Evolutionary conservation across 2,329 filamentous ascomycete genomes (phyloP), one percentile per base, ranked within the genome.

Genomic region (Botrytis fabae): DNA sequence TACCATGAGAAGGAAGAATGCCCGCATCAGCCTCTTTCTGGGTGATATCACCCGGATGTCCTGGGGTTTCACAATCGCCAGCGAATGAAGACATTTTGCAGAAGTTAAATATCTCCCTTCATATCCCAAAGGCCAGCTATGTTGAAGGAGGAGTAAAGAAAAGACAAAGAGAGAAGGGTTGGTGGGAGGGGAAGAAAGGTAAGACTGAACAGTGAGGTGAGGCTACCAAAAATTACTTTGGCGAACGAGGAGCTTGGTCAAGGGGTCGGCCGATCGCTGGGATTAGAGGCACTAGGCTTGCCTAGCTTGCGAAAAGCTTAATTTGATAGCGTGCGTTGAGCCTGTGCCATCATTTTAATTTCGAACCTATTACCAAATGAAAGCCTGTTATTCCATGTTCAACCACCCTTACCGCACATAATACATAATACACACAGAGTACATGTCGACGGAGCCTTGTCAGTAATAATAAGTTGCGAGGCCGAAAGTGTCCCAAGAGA

Each of bases 1-100:
- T 85, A 76, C 83, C 83, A 78, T 85, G 84, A 62, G 84, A 84
- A 74, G 84, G 81, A 73, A 85, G 81, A 69, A 86, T 81, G 73
- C 82, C 82, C 77, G 77, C 75, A 80, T 77, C 76, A 66, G 75
- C 79, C 74, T 80, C 77, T 71, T 78, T 77, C 69, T 73, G 73
- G 12, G 74, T 73, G 48, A 78, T 76, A 61, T 77, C 77, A n/a
- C 76, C 78, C 14, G 73, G 65, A 75, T 78, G 76, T 51, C 69
- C 75, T 35, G 77, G 73, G n/a, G 54, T 46, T 28, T 70, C 59
- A 69, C 73, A 74, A 62, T 74, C 71, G 62, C 64, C 69, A 61
- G 72, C 60, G 48, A 72, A 62, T 63, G 73, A 75, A 75, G 63
- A 76, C 76, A 78, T 78, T 42, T 76, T 71, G 61, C 20, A 35